These are phyloP conservation scores for Microbotryum lychnidis-dioicae DNA, from an alignment of 1,284 basidiomycete species.

Conservation along the genomic window DNA sequence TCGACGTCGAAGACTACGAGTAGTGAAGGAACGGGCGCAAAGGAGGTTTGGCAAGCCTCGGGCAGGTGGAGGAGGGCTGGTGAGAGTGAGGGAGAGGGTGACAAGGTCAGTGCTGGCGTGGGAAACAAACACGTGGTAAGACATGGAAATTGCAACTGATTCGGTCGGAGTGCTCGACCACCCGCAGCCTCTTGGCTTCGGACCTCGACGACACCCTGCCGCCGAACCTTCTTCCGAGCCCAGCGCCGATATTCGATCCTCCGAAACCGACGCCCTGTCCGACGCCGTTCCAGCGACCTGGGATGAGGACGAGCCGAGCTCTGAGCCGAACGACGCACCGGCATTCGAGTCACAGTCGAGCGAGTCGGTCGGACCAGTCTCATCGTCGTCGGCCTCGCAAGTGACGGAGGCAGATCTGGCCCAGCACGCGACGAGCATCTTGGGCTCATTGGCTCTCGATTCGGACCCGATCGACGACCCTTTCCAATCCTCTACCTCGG, in stretches of 20 bases:
- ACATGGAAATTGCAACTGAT: not conserved
- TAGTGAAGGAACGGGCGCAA: conserved; percentile 4
- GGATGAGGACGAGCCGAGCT: conserved; percentile 9
- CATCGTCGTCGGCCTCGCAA: not conserved
- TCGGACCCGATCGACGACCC: conserved; percentile 23
- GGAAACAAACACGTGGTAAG: too few species aligned
- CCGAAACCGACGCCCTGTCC: not conserved
- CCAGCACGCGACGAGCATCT: conserved; percentile 17
- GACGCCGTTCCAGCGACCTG: conserved; percentile 15
- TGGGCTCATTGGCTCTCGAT: conserved; percentile 30
- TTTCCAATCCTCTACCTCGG: conserved; percentile 6
- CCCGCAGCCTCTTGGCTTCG: conserved; percentile 12
- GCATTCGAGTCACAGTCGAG: not conserved
- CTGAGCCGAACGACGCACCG: not conserved
- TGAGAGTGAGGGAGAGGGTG: conserved; percentile 19
- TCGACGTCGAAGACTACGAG: not conserved
- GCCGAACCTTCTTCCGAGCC: not conserved
- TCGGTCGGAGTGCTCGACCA: too few species aligned
- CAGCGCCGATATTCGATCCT: not conserved
- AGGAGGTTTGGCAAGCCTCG: conserved; percentile 29
- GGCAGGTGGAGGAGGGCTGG: conserved; percentile 19
- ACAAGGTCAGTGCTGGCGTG: conserved; percentile 12
- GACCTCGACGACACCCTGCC: conserved; percentile 8
- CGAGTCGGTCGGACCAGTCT: conserved; percentile 3
- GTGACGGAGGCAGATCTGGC: not conserved